phyloP scores from a whole-genome alignment of 352 stramenopile species.

The Pythium graminicola region DNA sequence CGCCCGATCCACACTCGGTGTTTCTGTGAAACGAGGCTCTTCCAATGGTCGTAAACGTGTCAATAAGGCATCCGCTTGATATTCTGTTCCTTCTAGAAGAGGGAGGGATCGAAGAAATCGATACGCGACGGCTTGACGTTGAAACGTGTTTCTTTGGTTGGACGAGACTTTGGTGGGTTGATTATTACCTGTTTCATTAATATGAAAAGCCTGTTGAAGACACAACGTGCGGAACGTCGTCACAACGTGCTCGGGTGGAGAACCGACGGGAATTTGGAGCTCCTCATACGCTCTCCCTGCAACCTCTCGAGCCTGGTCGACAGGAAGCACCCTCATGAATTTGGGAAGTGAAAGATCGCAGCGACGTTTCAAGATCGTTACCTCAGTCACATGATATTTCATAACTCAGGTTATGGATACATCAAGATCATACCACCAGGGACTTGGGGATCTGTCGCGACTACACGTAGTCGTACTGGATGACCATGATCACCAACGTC shows the following conservation, averaged over 20 bases:
- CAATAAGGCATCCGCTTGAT: slow-evolving; percentile 30
- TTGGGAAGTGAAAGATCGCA: neutral
- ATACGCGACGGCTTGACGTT: slow-evolving; percentile 57
- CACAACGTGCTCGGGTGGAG: slow-evolving; percentile 41
- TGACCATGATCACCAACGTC: slow-evolving; percentile 10
- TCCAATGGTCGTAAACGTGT: slow-evolving; percentile 41
- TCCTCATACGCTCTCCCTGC: slow-evolving; percentile 44
- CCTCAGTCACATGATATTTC: slow-evolving; percentile 3
- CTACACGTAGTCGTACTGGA: slow-evolving; percentile 17
- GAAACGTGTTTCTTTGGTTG: slow-evolving; percentile 26
- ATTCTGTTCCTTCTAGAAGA: slow-evolving; percentile 33
- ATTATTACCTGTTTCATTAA: slow-evolving; percentile 8
- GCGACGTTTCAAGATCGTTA: slow-evolving; percentile 21
- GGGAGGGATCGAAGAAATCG: slow-evolving; percentile 56
- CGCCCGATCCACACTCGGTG: slow-evolving; percentile 28
- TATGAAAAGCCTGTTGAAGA: slow-evolving; percentile 33
- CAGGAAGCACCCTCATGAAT: slow-evolving; percentile 22
- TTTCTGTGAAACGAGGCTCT: slow-evolving; percentile 10
- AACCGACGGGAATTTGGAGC: slow-evolving; percentile 44
- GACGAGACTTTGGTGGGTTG: too few relatives aligned
- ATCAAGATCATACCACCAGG: slow-evolving; percentile 15
- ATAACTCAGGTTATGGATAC: slow-evolving; percentile 12
- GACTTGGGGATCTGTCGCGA: slow-evolving; percentile 15
- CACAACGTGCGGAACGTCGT: slow-evolving; percentile 42
- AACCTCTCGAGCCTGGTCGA: slow-evolving; percentile 29